Base-by-base conservation (phyloP, 2,329 filamentous ascomycete species). In the Aspergillus spinulosporus region DNA sequence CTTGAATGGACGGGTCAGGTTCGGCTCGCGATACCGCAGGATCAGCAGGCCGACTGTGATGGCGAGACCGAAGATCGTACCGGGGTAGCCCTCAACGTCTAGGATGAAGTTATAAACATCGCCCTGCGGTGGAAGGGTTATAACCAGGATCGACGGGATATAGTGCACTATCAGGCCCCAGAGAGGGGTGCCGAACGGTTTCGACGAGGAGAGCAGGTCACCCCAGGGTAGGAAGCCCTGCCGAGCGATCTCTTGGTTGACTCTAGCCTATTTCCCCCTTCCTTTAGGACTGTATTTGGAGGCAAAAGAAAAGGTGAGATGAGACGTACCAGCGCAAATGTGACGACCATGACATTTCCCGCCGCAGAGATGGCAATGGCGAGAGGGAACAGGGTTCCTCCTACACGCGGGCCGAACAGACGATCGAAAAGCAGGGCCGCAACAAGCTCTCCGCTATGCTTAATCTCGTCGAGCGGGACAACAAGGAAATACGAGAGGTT, bases 91-190 rank as follows among this genome's bases (percentile, higher is more conserved):
- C 64, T 90, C 87, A 0, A 90, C 84, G 46, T 90, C 86, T 0
- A 89, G 74, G 29, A 90, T 89, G 64, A 91, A 89, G 7, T 84
- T 86, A 70, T 90, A 91, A 0, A 88, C 84, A 45, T 87, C 82
- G 2, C 79, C 77, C 0, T 86, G 84, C 0, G 87, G 86, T 0
- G 87, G 86, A 0, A 88, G 74, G 0, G 79, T 71, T 49, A 90
- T 88, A 2, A 89, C 85, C 1, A 90, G 73, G 0, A 88, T 62
- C 0, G 86, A 88, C 0, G 87, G 87, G 31, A 90, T 77, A 63
- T 84, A 89, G 64, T 90, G 86, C 1, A 90, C 78, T 3, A 90
- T 70, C 0, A 91, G 78, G 0, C 87, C 88, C 0, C 87, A 87
- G 1, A 89, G 69, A 0, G 88, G 88, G 0, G 87, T 84, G 42